Conservation (phyloP, 148 eudicot species). For the Rheum nobile region DNA sequence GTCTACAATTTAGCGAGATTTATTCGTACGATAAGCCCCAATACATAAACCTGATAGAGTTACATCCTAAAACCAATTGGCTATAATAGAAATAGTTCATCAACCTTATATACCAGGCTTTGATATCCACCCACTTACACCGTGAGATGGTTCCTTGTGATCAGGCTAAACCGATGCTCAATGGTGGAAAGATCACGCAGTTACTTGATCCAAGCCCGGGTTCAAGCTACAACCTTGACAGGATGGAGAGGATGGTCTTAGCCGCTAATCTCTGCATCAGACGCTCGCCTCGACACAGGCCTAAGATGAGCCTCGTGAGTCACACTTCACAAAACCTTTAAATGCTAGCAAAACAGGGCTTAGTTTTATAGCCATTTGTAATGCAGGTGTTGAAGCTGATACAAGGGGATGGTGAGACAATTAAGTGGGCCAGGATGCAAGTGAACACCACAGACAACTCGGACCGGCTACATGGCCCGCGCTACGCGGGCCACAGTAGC, state of each 20-base stretch:
- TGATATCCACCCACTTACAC: neutral
- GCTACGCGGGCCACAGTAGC: neutral
- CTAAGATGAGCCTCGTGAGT: slow-evolving; percentile 63
- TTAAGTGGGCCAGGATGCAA: slow-evolving; percentile 8
- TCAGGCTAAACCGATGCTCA: slow-evolving; percentile 77
- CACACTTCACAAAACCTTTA: neutral
- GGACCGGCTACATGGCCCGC: neutral
- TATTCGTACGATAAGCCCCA: too few species aligned
- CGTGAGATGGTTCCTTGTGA: neutral
- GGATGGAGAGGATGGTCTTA: slow-evolving; percentile 72
- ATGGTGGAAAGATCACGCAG: slow-evolving; percentile 48
- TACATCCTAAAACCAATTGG: too few species aligned
- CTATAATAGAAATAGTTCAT: too few species aligned
- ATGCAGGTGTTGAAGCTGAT: slow-evolving; percentile 8
- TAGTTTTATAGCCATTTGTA: too few species aligned
- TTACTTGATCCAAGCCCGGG: slow-evolving; percentile 53
- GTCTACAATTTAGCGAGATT: too few species aligned
- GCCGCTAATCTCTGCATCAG: slow-evolving; percentile 85
- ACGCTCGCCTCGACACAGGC: slow-evolving; percentile 72
- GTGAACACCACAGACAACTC: slow-evolving; percentile 12
- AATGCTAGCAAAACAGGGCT: neutral
- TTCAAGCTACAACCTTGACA: slow-evolving; percentile 36
- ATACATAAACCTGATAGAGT: too few species aligned
- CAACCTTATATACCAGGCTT: too few species aligned
- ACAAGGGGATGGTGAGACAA: slow-evolving; percentile 1